Base-by-base conservation (phyloP, 345 rosid species). In the Dipteronia sinensis region DNA sequence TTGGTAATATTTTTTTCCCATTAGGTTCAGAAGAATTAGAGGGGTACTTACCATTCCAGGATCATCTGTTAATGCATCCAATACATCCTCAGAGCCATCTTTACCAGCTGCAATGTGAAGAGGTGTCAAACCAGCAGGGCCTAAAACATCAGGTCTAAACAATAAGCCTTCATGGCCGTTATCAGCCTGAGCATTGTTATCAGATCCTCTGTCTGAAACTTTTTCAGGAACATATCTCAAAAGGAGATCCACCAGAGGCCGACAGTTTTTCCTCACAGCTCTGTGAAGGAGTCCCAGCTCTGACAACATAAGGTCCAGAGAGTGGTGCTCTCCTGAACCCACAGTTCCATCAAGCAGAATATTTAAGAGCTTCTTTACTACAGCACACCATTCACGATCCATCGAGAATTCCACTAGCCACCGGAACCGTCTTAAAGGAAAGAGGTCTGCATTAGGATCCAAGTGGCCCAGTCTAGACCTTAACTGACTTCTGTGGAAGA, bases 71-170 rank as follows among this genome's bases (percentile, higher is more conserved):
- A 97, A 83, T 67, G 98, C 93, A 74, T 94, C 96, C 78, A 97
- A 77, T 47, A 93, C 90, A 71, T 88, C 94, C 86, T 97, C 98
- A 34, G 99, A 94, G 77, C 90, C 94, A 85, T 97, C 99, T 91
- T 90, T 97, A 73, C 99, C 99, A 1, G 99, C 99, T 69, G 98
- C 99, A 76, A 97, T 91, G 86, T 97, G 99, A 76, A 94, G 97
- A 83, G 99, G 98, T 27, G 99, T 97, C 90, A 94, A 88, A 85
- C 99, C 97, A 27, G 89, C 94, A 62, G 98, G 98, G 76, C 99
- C 99, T 19, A 80, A n/a, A 51, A 77, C 90, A 84, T 97, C 94
- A 1, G 99, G 99, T 83, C 88, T 90, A 78, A 97, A 97, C 84
- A 94, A 79, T 77, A 72, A 81, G 79, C 56, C 65, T 63, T 69